Evolutionary conservation across 2,329 filamentous ascomycete species (phyloP).

Genomic region (Bimuria novae-zelandiae): DNA sequence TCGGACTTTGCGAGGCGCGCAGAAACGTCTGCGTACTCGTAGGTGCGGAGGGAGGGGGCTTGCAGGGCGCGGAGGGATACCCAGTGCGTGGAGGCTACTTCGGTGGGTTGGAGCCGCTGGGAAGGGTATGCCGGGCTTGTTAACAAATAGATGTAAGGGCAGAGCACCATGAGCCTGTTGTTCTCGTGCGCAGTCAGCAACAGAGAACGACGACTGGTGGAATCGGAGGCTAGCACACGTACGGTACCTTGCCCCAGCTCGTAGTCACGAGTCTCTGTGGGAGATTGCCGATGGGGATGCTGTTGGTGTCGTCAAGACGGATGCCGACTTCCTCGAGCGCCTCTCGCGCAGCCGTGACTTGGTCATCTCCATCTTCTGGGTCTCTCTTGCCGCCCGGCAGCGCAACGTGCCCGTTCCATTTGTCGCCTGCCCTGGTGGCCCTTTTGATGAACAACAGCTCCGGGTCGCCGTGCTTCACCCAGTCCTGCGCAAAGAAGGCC

Average conservation of each 20-base stretch:
- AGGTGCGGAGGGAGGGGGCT: conserved; percentile 63
- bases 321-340: conserved; percentile 69
- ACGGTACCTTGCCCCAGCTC: conserved; percentile 68
- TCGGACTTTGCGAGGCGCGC: conserved; percentile 63
- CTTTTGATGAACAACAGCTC: conserved; percentile 75
- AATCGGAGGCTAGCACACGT: no score
- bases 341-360: conserved; percentile 66
- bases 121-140: conserved; percentile 61
- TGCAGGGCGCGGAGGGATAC: conserved; percentile 66
- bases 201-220: no score
- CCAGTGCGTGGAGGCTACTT: conserved; percentile 72
- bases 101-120: conserved; percentile 67
- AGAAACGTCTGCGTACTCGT: conserved; percentile 67
- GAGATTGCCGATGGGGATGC: conserved; percentile 62
- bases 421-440: conserved; percentile 65
- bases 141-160: conserved; percentile 69
- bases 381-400: conserved; percentile 71
- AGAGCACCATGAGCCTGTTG: conserved; percentile 66
- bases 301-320: conserved; percentile 57
- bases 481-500: conserved; percentile 65
- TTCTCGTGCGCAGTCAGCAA: no score
- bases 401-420: conserved; percentile 72
- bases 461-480: conserved; percentile 68
- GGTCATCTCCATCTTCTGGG: conserved; percentile 65
- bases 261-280: conserved; percentile 69